Evolutionary conservation across 495 filamentous ascomycete genomes (phyloP).

Genomic region (Penicillium coprophilum): DNA sequence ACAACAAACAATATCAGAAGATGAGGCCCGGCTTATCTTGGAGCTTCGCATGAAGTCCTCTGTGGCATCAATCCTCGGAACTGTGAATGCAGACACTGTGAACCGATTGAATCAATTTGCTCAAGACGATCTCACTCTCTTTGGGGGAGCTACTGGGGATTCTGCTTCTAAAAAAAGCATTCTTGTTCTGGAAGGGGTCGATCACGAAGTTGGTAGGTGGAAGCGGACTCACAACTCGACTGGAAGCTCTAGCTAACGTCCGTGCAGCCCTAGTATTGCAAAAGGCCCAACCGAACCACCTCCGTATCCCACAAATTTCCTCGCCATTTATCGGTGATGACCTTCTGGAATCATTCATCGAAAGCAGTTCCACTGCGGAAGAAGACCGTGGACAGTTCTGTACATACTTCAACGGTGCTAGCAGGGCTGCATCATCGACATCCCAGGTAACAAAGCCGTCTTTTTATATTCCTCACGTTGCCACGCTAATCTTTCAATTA

Average conservation of each 20-base stretch:
- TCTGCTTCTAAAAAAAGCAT: constrained; percentile 32
- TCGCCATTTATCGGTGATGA: constrained; percentile 9
- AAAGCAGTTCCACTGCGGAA: not conserved
- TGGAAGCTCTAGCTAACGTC: not conserved
- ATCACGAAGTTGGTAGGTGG: constrained; percentile 40
- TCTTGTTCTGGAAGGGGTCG: constrained; percentile 50
- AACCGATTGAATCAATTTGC: constrained; percentile 50
- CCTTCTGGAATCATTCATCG: constrained; percentile 14
- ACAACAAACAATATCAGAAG: constrained; percentile 34
- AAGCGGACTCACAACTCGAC: not conserved
- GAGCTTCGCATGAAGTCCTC: constrained; percentile 56
- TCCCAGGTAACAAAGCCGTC: constrained; percentile 19
- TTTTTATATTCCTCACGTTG: not conserved
- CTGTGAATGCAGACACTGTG: constrained; percentile 44
- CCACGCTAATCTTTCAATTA: constrained; percentile 5
- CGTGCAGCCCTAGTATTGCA: constrained; percentile 23
- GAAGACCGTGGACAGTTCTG: constrained; percentile 23
- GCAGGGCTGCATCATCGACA: constrained; percentile 2
- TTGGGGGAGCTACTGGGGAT: constrained; percentile 28
- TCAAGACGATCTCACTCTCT: constrained; percentile 40
- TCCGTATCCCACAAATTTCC: constrained; percentile 22
- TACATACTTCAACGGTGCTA: constrained; percentile 14
- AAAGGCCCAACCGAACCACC: constrained; percentile 18
- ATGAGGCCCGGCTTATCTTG: constrained; percentile 52
- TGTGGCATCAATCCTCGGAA: constrained; percentile 48